Evolutionary conservation across 2,329 filamentous ascomycete genomes (phyloP).

Genomic region (Biscogniauxia marginata): DNA sequence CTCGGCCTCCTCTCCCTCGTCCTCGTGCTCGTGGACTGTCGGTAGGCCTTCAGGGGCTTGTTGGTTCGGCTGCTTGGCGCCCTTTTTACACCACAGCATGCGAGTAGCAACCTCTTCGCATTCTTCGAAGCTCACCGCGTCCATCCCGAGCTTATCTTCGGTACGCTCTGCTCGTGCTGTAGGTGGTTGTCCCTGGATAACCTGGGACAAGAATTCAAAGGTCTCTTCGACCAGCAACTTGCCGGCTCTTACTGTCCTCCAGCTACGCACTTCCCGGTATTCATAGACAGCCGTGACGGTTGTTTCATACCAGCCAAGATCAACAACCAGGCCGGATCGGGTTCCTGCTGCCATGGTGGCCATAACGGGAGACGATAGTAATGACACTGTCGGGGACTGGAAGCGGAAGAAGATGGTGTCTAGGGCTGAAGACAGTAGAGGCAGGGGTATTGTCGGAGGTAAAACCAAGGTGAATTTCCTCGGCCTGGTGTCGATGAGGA

Average conservation of each 20-base stretch:
- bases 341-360: conserved; percentile 75
- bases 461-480: conserved; percentile 73
- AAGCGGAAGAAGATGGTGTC: conserved; percentile 79
- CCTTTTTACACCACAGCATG: conserved; percentile 71
- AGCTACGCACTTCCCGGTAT: conserved; percentile 75
- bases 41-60: conserved; percentile 38
- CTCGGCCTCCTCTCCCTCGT: conserved; percentile 54
- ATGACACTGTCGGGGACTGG: conserved; percentile 74
- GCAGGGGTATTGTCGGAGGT: conserved; percentile 74
- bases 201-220: conserved; percentile 58
- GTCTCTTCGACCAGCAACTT: conserved; percentile 69
- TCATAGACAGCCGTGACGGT: conserved; percentile 85
- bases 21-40: conserved; percentile 56
- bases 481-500: conserved; percentile 72
- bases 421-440: conserved; percentile 72
- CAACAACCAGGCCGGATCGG: conserved; percentile 81
- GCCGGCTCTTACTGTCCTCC: conserved; percentile 71
- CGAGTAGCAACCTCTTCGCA: conserved; percentile 77
- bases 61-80: conserved; percentile 29
- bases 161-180: conserved; percentile 25
- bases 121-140: conserved; percentile 66
- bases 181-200: conserved; percentile 31
- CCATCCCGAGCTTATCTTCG: conserved; percentile 29
- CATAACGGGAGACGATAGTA: conserved; percentile 76
- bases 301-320: conserved; percentile 92